Evolutionary conservation across 2,329 filamentous ascomycete species (phyloP).

Genomic region (Alternaria tenuissima): DNA sequence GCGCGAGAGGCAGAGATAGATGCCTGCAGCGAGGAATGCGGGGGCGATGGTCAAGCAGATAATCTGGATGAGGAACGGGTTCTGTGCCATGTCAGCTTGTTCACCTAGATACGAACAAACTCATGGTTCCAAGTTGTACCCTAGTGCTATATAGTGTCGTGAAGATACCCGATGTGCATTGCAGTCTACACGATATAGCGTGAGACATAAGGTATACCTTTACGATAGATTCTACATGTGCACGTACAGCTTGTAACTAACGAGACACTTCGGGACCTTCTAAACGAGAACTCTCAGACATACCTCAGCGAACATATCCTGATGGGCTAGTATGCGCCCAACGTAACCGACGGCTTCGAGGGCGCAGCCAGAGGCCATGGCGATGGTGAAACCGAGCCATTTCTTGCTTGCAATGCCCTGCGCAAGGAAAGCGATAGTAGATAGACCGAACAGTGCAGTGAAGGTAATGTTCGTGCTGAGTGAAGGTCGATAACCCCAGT

Average conservation of each 20-base stretch:
- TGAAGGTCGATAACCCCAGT: constrained; percentile 57
- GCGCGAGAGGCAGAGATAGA: constrained; percentile 68
- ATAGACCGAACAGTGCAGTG: constrained; percentile 54
- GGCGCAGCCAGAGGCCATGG: constrained; percentile 65
- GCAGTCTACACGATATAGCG: not conserved
- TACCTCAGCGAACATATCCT: constrained; percentile 64
- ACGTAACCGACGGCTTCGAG: constrained; percentile 69
- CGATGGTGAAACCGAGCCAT: constrained; percentile 55
- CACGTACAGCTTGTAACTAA: not conserved
- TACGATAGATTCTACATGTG: not conserved
- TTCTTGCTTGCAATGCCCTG: constrained; percentile 50
- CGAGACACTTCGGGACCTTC: not conserved
- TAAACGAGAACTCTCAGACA: not conserved
- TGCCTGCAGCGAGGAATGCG: constrained; percentile 68
- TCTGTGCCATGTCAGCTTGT: constrained; percentile 39
- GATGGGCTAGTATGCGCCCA: constrained; percentile 65
- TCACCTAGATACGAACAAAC: not conserved
- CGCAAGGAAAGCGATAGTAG: constrained; percentile 48
- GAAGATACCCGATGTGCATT: not conserved
- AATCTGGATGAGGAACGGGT: constrained; percentile 72
- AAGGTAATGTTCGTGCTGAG: constrained; percentile 54
- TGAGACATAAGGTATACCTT: not conserved
- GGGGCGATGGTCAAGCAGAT: constrained; percentile 65
- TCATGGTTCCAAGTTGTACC: not conserved
- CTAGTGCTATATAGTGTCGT: not conserved